phyloP scores from a whole-genome alignment of 2,329 filamentous ascomycete genomes.

The Diaporthe ampelina region DNA sequence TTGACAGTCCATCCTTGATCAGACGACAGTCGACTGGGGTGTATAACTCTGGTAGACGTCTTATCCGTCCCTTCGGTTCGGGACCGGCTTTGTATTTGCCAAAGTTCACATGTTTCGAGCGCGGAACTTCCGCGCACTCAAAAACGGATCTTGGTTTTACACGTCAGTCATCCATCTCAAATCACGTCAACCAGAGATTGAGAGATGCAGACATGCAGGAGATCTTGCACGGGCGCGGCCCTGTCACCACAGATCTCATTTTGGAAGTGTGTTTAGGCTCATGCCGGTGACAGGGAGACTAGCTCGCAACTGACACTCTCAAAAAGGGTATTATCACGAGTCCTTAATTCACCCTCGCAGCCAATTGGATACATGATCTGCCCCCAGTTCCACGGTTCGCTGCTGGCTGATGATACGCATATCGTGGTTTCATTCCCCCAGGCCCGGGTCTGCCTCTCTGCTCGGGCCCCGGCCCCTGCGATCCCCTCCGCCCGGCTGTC shows the following conservation, averaged over 20 bases:
- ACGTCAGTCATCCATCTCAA: slow-evolving; percentile 4
- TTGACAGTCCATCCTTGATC: slow-evolving; percentile 27
- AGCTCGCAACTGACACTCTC: slow-evolving; percentile 27
- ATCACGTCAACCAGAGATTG: neutral
- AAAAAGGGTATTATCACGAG: slow-evolving; percentile 34
- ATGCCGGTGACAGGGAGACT: slow-evolving; percentile 26
- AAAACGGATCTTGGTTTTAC: neutral
- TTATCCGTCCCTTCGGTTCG: neutral
- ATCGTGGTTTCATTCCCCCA: slow-evolving; percentile 12
- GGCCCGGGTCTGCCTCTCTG: slow-evolving; percentile 2
- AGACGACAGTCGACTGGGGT: neutral
- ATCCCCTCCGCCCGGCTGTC: neutral
- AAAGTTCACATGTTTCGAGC: slow-evolving; percentile 32
- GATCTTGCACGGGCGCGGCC: neutral
- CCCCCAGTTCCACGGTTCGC: slow-evolving; percentile 10
- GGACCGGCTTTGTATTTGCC: neutral
- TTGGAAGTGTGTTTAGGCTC: slow-evolving; percentile 23
- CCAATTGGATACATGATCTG: slow-evolving; percentile 13
- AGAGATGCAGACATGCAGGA: neutral
- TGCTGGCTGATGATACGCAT: slow-evolving; percentile 16
- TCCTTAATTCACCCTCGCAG: neutral
- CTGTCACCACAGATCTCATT: slow-evolving; percentile 16
- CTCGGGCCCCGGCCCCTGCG: neutral
- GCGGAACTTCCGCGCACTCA: neutral
- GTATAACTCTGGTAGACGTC: neutral